These are phyloP conservation scores for Coffea canephora DNA, from an alignment of 257 asterid genomes.

Conservation along the genomic window DNA sequence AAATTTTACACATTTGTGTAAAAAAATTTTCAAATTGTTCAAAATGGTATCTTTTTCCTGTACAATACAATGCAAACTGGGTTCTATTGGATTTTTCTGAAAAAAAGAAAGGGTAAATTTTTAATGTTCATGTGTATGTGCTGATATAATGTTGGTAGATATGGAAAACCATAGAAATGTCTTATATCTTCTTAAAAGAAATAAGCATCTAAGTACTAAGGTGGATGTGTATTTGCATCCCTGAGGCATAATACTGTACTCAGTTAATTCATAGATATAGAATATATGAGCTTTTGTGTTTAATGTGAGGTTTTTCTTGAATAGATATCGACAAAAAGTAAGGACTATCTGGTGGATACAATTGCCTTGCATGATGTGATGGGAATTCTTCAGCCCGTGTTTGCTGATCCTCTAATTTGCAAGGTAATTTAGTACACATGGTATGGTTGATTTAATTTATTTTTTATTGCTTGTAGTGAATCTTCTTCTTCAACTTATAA, in stretches of 20 bases:
- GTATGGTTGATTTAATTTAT: background rate
- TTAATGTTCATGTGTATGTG: background rate
- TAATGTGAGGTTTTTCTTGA: background rate
- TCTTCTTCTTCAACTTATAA: background rate
- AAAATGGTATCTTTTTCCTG: background rate
- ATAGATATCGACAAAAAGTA: conserved; percentile 68
- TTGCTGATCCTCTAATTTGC: conserved; percentile 78
- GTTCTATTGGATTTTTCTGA: too few species aligned
- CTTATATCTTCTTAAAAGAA: background rate
- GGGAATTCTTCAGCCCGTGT: conserved; percentile 76
- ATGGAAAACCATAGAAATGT: too few species aligned
- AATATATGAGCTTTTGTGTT: background rate
- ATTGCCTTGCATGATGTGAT: conserved; percentile 71
- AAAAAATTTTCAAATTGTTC: background rate
- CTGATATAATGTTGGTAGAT: background rate
- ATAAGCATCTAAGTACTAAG: background rate
- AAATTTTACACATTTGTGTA: background rate
- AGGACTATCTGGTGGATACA: conserved; percentile 83
- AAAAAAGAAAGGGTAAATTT: background rate
- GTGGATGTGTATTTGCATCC: background rate
- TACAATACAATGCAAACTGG: too few species aligned
- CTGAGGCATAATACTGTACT: background rate
- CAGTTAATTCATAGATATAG: background rate
- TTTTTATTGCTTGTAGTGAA: conserved; percentile 1
- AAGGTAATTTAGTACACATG: conserved; percentile 49